These are phyloP conservation scores for Neofusicoccum parvum DNA, from an alignment of 2,329 filamentous ascomycete species.

Conservation along the genomic window DNA sequence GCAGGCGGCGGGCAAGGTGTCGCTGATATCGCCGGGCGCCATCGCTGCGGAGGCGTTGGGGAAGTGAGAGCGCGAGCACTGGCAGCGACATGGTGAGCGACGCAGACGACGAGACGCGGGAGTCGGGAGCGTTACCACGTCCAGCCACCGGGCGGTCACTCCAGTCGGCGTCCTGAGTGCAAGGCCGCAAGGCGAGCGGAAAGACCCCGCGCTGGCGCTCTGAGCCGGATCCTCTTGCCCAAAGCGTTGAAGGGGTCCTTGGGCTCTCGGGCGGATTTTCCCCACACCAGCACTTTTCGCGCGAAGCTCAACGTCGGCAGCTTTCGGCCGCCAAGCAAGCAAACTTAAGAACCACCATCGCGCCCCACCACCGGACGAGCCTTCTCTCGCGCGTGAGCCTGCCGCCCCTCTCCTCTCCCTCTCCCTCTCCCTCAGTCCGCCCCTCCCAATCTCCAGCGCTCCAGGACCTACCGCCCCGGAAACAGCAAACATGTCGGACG, in stretches of 20 bases:
- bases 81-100: neutral
- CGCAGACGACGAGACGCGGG: neutral
- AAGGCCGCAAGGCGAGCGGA: neutral
- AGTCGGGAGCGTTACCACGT: neutral
- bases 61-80: neutral
- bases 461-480: neutral
- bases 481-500: slow-evolving; percentile 8
- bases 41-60: slow-evolving; percentile 5
- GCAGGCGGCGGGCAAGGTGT: neutral
- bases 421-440: neutral
- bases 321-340: neutral
- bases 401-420: neutral
- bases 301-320: slow-evolving; percentile 11
- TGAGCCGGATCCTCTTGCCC: slow-evolving; percentile 5
- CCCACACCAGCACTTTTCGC: slow-evolving; percentile 16
- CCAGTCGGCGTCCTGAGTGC: no score
- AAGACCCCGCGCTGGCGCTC: neutral
- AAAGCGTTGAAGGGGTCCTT: slow-evolving; percentile 18
- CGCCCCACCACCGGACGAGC: neutral
- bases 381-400: neutral
- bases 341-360: neutral
- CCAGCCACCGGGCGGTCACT: neutral
- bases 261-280: neutral
- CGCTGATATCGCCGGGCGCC: slow-evolving; percentile 7
- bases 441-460: neutral